These are phyloP conservation scores for Penicillium polonicum DNA, from an alignment of 2,329 filamentous ascomycete species.

Conservation along the genomic window DNA sequence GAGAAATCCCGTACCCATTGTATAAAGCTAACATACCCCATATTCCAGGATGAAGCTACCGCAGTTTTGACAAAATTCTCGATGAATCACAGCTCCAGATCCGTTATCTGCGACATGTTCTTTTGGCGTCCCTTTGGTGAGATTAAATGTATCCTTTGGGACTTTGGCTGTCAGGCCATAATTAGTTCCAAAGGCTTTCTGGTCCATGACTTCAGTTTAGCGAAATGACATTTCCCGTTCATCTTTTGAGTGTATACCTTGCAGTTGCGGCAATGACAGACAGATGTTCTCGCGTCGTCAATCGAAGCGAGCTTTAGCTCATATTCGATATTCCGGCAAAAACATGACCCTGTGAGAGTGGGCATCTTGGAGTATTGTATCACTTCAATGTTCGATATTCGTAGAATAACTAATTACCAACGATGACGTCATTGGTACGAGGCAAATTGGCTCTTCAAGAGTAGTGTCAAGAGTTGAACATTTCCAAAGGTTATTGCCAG, in stretches of 20 bases:
- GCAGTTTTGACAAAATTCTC: conserved; percentile 55
- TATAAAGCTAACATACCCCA: conserved; percentile 39
- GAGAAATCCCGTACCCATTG: background rate
- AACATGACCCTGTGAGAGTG: conserved; percentile 46
- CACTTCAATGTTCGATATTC: background rate
- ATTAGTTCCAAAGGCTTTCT: conserved; percentile 54
- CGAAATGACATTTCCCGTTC: background rate
- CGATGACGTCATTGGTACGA: background rate
- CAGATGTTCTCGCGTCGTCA: conserved; percentile 51
- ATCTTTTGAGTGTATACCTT: conserved; percentile 36
- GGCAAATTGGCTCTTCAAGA: background rate
- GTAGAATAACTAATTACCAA: background rate
- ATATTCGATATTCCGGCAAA: conserved; percentile 51
- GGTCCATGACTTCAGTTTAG: background rate
- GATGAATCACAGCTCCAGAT: conserved; percentile 46
- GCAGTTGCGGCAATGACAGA: conserved; percentile 56
- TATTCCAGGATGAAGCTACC: conserved; percentile 55
- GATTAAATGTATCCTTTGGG: conserved; percentile 44
- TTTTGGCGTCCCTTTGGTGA: conserved; percentile 43
- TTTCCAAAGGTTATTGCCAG: too few species aligned
- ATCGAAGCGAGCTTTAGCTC: conserved; percentile 45
- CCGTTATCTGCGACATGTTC: conserved; percentile 53
- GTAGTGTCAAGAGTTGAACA: background rate
- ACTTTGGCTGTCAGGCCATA: conserved; percentile 56
- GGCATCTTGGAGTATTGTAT: conserved; percentile 24